Evolutionary conservation across 2,329 filamentous ascomycete genomes (phyloP).

Genomic region (Trichoderma sp.): DNA sequence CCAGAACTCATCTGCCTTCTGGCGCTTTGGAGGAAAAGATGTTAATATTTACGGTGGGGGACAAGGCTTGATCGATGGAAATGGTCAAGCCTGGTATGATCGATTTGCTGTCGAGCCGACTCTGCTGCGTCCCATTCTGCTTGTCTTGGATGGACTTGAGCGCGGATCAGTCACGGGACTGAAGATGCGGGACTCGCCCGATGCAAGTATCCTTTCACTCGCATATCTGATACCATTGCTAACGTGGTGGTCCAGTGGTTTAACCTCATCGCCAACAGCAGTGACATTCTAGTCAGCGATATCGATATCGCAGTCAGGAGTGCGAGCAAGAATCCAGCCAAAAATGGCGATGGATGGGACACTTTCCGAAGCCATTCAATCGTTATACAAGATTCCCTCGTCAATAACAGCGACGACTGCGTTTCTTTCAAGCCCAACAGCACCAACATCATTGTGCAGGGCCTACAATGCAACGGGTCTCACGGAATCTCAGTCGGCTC

Average conservation of each 20-base stretch:
- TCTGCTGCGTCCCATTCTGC: constrained; percentile 1
- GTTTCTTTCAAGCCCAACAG: constrained; percentile 19
- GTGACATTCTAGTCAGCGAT: constrained; percentile 2
- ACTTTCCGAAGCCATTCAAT: constrained; percentile 1
- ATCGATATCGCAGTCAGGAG: constrained; percentile 16
- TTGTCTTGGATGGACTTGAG: constrained; percentile 5
- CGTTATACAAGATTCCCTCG: constrained; percentile 8
- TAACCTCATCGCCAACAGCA: constrained; percentile 16
- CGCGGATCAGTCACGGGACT: constrained; percentile 1
- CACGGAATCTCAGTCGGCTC: constrained; percentile 16
- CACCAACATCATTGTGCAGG: constrained; percentile 17
- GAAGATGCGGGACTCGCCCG: constrained; percentile 11
- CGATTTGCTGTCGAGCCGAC: constrained; percentile 9
- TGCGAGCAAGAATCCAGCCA: constrained; percentile 10
- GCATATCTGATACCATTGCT: neutral
- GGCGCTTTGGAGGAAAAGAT: constrained; percentile 16
- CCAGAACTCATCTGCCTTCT: constrained; percentile 12
- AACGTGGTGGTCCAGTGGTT: constrained; percentile 4
- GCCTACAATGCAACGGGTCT: constrained; percentile 11
- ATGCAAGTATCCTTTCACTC: neutral
- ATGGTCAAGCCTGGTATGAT: constrained; percentile 18
- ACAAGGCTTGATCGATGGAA: constrained; percentile 2
- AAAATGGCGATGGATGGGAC: constrained; percentile 17
- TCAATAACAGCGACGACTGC: constrained; percentile 15
- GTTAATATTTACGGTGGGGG: constrained; percentile 15